A percentile compares a stretch with the other conserved stretches of the same genome.
Conservation (phyloP, 1,284 basidiomycete genomes). For the Volvariella volvacea region DNA sequence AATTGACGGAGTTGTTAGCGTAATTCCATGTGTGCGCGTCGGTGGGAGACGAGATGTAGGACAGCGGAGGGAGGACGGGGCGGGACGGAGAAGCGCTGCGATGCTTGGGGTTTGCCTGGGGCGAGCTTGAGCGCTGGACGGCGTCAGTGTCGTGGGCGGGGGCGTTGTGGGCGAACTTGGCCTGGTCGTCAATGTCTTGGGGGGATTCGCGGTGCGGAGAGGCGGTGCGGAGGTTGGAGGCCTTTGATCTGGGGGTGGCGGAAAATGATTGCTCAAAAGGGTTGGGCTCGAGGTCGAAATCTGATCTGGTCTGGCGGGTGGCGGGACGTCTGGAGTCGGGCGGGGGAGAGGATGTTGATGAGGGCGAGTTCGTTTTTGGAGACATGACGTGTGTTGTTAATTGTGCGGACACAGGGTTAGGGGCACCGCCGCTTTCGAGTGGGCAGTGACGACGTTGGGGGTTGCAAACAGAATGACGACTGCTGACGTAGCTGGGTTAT, state of each 20-base stretch:
- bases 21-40: constrained; percentile 47
- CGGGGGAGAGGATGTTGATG: constrained; percentile 15
- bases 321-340: constrained; percentile 14
- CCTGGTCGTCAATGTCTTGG: constrained; percentile 19
- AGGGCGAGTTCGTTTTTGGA: constrained; percentile 26
- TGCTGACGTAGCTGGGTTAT: constrained; percentile 39
- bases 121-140: constrained; percentile 21
- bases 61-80: constrained; percentile 79
- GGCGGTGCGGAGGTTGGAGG: constrained; percentile 43
- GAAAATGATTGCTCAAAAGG: constrained; percentile 95
- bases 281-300: constrained; percentile 87
- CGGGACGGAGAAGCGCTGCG: constrained; percentile 31
- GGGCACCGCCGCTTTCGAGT: constrained; percentile 7
- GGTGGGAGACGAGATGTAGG: constrained; percentile 80
- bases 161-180: constrained; percentile 25
- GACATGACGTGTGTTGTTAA: constrained; percentile 24
- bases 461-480: constrained; percentile 34
- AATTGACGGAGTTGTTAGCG: constrained; percentile 57
- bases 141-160: constrained; percentile 25
- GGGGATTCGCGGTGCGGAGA: constrained; percentile 32
- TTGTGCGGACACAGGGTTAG: neutral
- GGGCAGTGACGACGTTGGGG: constrained; percentile 23
- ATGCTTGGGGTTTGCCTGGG: constrained; percentile 16
- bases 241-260: constrained; percentile 41
- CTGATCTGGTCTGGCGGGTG: constrained; percentile 43